Conservation (phyloP, 495 filamentous ascomycete genomes). For the Paragyromitra xinjiangensis region DNA sequence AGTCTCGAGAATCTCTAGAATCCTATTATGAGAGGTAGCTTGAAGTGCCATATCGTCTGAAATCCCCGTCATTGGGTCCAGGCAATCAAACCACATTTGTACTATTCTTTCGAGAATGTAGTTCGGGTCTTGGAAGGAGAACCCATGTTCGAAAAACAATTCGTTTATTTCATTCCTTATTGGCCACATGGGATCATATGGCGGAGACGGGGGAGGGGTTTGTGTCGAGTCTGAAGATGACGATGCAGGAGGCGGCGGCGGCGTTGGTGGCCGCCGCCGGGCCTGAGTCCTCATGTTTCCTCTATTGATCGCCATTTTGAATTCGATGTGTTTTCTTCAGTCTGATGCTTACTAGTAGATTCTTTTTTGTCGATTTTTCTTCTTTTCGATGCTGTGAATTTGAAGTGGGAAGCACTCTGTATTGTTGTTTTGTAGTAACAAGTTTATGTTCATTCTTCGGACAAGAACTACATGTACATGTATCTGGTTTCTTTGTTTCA, state of each 20-base stretch:
- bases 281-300: background rate
- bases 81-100: background rate
- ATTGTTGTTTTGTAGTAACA: background rate
- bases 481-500: constrained; percentile 18
- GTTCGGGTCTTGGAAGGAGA: constrained; percentile 23
- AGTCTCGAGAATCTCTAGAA: background rate
- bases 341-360: background rate
- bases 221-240: background rate
- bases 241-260: background rate
- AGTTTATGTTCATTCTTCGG: background rate
- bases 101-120: constrained; percentile 6
- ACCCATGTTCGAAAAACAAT: constrained; percentile 16
- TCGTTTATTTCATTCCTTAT: constrained; percentile 24
- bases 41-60: background rate
- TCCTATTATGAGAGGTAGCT: background rate
- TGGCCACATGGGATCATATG: constrained; percentile 19
- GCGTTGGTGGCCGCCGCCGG: background rate
- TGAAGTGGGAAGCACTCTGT: background rate
- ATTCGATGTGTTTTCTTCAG: background rate
- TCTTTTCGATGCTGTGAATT: background rate
- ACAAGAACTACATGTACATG: background rate
- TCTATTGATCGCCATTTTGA: constrained; percentile 18
- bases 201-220: background rate
- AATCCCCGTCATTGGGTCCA: background rate
- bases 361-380: background rate